Base-by-base conservation (phyloP, 805 yeast species). In the Cyberlindnera americana region DNA sequence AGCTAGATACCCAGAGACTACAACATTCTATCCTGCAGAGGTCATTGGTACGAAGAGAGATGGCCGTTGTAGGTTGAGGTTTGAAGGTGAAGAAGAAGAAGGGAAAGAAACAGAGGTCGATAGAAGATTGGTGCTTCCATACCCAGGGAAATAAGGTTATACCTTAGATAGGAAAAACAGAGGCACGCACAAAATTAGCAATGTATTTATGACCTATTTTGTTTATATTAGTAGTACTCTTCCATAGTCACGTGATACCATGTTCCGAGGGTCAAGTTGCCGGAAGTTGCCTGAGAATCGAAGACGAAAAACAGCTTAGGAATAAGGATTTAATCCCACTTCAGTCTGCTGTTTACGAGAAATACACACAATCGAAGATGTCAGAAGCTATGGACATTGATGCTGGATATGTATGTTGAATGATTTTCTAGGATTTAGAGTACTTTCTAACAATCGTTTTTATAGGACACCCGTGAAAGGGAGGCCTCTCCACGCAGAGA, bases 31-130 rank as follows among this genome's bases (percentile, higher is more conserved):
- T 54, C 87, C 95, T 4, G 99, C 99, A 0, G 86, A 85, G 35
- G 97, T 93, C 3, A 80, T 81, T 18, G 90, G 95, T 0, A 71
- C 76, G 33, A 79, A 77, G 45, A 57, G 85, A 48, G 90, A 83
- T 47, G 89, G 90, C 0, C 75, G 72, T 11, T 91, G 95, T 47
- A 66, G 88, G 48, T 68, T 93, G 40, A 77, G 78, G 54, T 93
- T 93, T 55, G 98, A 91, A 50, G 99, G 98, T 9, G 99, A 93
- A 59, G 99, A 93, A 58, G 99, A 93, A 54, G 95, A 80, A 1
- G 90, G 86, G 33, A 93, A 91, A 59, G 96, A 91, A 58, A 93
- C 97, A 0, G 95, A 89, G 53, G 97, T 93, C 5, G 86, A 80
- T 38, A 71, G 97, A 50, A 67, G 89, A 39, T 70, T 85, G 40